A percentile compares a stretch with the other conserved stretches of the same genome.
Conservation (phyloP, 2,329 filamentous ascomycete genomes). For the Fusarium metavorans region DNA sequence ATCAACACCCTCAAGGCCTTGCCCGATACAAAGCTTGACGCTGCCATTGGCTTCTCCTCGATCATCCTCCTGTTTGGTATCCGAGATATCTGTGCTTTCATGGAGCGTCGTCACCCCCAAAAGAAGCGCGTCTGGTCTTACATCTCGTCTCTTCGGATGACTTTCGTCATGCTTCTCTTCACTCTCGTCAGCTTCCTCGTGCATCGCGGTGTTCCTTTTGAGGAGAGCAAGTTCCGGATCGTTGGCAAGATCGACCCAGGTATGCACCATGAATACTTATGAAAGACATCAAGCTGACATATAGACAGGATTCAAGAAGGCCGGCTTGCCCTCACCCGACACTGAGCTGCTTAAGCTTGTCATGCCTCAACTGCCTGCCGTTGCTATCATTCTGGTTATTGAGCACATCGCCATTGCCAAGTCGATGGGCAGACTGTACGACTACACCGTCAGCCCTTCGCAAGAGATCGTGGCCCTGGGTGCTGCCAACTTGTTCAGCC, state of each 20-base stretch:
- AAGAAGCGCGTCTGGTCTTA: slow-evolving; percentile 77
- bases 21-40: slow-evolving; percentile 67
- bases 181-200: slow-evolving; percentile 78
- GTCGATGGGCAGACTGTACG: slow-evolving; percentile 83
- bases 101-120: slow-evolving; percentile 71
- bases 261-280: slow-evolving; percentile 32
- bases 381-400: slow-evolving; percentile 81
- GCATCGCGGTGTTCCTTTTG: slow-evolving; percentile 65
- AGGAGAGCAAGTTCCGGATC: slow-evolving; percentile 68
- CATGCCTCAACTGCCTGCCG: slow-evolving; percentile 73
- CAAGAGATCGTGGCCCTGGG: slow-evolving; percentile 85
- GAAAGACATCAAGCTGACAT: slow-evolving; percentile 19
- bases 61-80: slow-evolving; percentile 75
- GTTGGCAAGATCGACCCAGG: slow-evolving; percentile 75
- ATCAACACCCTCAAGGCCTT: slow-evolving; percentile 57
- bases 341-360: slow-evolving; percentile 67
- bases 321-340: slow-evolving; percentile 69
- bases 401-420: slow-evolving; percentile 89
- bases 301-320: slow-evolving; percentile 69
- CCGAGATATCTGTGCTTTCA: slow-evolving; percentile 68
- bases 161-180: slow-evolving; percentile 81
- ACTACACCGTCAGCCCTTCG: slow-evolving; percentile 82
- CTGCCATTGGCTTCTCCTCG: slow-evolving; percentile 78
- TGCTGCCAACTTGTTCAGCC: slow-evolving; percentile 79
- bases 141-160: slow-evolving; percentile 78